Percentiles rank a stretch among this genome's conserved stretches.
Conservation (phyloP, 495 filamentous ascomycete genomes). For the Patellaria atrata region DNA sequence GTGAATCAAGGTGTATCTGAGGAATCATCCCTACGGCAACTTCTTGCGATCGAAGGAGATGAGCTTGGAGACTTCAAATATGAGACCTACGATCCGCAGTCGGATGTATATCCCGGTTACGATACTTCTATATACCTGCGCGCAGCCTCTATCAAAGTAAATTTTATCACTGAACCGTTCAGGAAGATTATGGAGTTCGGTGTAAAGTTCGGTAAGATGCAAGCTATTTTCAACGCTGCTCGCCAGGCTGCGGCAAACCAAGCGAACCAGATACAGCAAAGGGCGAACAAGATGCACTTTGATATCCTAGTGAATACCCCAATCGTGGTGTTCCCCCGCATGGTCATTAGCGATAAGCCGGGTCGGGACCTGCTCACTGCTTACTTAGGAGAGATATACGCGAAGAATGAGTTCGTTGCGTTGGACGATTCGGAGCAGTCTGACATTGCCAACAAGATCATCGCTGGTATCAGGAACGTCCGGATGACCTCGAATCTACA, state of each 20-base stretch:
- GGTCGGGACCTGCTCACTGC: conserved; percentile 74
- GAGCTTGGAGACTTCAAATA: conserved; percentile 97
- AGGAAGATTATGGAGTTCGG: conserved; percentile 96
- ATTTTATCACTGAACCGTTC: conserved; percentile 92
- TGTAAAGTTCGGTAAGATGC: conserved; percentile 98
- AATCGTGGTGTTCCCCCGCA: conserved; percentile 81
- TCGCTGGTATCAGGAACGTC: conserved; percentile 83
- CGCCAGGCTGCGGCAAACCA: conserved; percentile 90
- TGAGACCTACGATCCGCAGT: conserved; percentile 76
- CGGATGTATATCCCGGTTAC: conserved; percentile 75
- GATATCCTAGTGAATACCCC: conserved; percentile 87
- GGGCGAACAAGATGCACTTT: conserved; percentile 77
- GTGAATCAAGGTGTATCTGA: conserved; percentile 79
- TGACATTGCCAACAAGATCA: conserved; percentile 72
- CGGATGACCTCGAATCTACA: conserved; percentile 81
- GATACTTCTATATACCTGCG: conserved; percentile 79
- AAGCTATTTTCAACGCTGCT: conserved; percentile 95
- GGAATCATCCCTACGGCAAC: conserved; percentile 66
- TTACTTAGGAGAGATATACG: conserved; percentile 93
- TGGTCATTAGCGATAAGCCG: conserved; percentile 44
- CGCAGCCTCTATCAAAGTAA: conserved; percentile 88
- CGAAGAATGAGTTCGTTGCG: conserved; percentile 77
- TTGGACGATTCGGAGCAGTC: conserved; percentile 58
- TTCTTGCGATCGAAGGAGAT: conserved; percentile 86
- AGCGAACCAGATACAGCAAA: conserved; percentile 83